Conservation (phyloP, 2,329 filamentous ascomycete species). For the Dryadomyces quercivorus region DNA sequence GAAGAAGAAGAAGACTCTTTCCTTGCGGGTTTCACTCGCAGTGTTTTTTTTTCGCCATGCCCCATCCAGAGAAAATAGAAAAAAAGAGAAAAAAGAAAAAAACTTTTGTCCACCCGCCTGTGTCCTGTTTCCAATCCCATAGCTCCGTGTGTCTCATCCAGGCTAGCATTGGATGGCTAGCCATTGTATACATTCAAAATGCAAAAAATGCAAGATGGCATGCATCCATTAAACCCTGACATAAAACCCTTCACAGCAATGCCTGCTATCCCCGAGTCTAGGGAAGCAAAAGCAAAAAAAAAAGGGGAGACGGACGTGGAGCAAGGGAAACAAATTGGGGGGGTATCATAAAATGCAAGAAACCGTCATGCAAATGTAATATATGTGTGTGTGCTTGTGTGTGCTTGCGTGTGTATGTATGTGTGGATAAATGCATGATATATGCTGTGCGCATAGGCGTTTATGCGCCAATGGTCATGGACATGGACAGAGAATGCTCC, state of each 20-base stretch:
- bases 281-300: neutral
- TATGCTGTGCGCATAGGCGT: neutral
- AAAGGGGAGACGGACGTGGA: neutral
- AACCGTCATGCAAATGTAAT: neutral
- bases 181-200: neutral
- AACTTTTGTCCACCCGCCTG: neutral
- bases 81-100: neutral
- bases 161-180: neutral
- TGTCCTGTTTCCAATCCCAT: neutral
- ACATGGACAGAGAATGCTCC: neutral
- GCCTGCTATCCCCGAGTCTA: neutral
- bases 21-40: neutral
- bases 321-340: neutral
- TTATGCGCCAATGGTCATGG: too few relatives aligned
- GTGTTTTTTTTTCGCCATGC: neutral
- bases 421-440: neutral
- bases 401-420: neutral
- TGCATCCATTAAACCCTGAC: neutral
- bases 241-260: neutral
- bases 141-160: neutral
- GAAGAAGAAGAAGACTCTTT: neutral
- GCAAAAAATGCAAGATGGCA: neutral
- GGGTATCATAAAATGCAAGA: slow-evolving; percentile 4
- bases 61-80: neutral
- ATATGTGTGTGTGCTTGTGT: neutral